Evolutionary conservation across 1,284 basidiomycete genomes (phyloP), one percentile per base, ranked within the genome.

Genomic region (Cutaneotrichosporon sp.): DNA sequence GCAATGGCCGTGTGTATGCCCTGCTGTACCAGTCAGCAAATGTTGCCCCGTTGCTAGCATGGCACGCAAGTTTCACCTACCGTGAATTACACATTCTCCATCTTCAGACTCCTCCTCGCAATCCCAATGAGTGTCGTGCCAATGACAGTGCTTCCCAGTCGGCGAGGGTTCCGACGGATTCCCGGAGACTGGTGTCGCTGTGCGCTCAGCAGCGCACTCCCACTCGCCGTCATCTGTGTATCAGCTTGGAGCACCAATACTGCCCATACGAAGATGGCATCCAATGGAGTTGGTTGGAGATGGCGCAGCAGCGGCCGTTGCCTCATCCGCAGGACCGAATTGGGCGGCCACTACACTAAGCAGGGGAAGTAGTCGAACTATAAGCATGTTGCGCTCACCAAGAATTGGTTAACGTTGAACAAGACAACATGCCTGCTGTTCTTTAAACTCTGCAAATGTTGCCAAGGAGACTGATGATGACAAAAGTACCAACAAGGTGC

Each of bases 1-100:
- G 49, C 77, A 77, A 52, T 77, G 71, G n/a, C 75, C 74, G 55
- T 76, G 75, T 0, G 65, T 70, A 52, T 54, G 52, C 10, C 47
- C 47, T 5, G 26, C 26, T 30, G 26, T 30, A 10, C 7, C 26
- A 30, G 7, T 30, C 10, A 30, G 8, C 15, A n/a, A 38, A n/a
- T n/a, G 17, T 15, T 38, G n/a, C n/a, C n/a, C n/a, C n/a, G n/a
- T n/a, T 38, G 8, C n/a, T 15, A 5, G 36, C 15, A 14, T 17
- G 17, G 15, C 8, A 59, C 63, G 46, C 35, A 7, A 7, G 10
- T 5, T 10, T 10, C 10, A 30, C 26, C 10, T 30, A 62, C 63
- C 65, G 44, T 69, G 67, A 15, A 70, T 66, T 44, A 69, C 57
- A 50, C 68, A 70, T 44, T 64, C 61, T 15, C 66, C 63, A 13